Percentiles rank a stretch among this genome's conserved stretches.
These are phyloP conservation scores for Scutellaria galericulata DNA, from an alignment of 257 asterid genomes.

Conservation along the genomic window DNA sequence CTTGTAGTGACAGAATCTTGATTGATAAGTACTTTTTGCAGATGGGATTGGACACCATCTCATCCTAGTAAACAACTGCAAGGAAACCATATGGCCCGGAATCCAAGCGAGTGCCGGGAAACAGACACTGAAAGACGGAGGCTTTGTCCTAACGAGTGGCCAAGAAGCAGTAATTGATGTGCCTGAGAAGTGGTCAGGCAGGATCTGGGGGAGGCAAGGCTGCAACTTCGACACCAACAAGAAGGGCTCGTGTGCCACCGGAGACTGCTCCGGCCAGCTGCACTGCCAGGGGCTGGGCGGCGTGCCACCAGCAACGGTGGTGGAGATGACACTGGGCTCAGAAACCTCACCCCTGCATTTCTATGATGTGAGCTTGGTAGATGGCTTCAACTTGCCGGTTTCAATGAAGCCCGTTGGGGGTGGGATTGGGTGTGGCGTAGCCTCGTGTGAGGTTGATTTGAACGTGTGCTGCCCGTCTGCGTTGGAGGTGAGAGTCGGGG, in stretches of 20 bases:
- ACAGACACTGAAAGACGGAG: constrained; percentile 64
- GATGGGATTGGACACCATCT: constrained; percentile 72
- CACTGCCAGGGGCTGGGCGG: constrained; percentile 79
- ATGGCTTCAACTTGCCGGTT: constrained; percentile 88
- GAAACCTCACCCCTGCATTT: constrained; percentile 72
- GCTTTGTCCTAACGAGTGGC: constrained; percentile 64
- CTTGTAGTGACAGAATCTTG: not conserved
- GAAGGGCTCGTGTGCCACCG: constrained; percentile 77
- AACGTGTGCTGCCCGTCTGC: constrained; percentile 90
- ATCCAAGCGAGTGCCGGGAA: constrained; percentile 82
- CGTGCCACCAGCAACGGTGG: constrained; percentile 89
- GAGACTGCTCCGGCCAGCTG: constrained; percentile 74
- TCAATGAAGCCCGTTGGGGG: constrained; percentile 94
- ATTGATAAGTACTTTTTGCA: constrained; percentile 38
- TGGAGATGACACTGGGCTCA: constrained; percentile 92
- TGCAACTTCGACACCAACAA: constrained; percentile 61
- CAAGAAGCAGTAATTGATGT: constrained; percentile 67
- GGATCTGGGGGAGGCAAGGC: constrained; percentile 83
- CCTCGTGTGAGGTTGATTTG: constrained; percentile 78
- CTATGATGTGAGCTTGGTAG: constrained; percentile 87
- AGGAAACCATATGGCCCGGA: constrained; percentile 88
- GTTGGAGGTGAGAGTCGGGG: constrained; percentile 71
- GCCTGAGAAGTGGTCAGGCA: constrained; percentile 88
- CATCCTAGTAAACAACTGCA: constrained; percentile 85
- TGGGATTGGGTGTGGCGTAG: constrained; percentile 88